phyloP scores from a whole-genome alignment of 2,329 filamentous ascomycete species.

The Colletotrichum tropicicola region DNA sequence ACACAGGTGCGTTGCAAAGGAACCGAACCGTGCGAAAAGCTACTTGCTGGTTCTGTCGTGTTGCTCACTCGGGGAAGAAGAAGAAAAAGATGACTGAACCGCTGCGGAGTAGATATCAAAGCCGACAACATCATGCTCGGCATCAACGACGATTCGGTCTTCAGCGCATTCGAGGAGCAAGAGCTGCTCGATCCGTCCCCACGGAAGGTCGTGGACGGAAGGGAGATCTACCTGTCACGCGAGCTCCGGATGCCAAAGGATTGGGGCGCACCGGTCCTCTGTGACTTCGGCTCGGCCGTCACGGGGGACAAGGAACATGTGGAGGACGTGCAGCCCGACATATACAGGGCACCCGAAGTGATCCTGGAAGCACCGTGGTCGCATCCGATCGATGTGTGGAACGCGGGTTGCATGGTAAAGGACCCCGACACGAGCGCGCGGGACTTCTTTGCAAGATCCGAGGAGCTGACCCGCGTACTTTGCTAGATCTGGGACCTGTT shows the following conservation, averaged over 20 bases:
- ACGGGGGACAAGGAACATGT: conserved; percentile 43
- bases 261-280: conserved; percentile 48
- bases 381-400: conserved; percentile 61
- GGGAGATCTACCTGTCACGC: conserved; percentile 52
- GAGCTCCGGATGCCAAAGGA: conserved; percentile 43
- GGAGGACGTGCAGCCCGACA: conserved; percentile 48
- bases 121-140: conserved; percentile 47
- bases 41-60: too few species aligned
- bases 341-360: conserved; percentile 55
- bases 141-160: conserved; percentile 49
- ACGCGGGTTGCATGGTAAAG: conserved; percentile 35
- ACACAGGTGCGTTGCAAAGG: conserved; percentile 47
- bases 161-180: conserved; percentile 45
- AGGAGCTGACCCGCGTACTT: too few species aligned
- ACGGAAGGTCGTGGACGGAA: conserved; percentile 49
- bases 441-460: too few species aligned
- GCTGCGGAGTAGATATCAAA: conserved; percentile 41
- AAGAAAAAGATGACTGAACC: not conserved
- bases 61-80: too few species aligned
- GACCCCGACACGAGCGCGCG: too few species aligned
- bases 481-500: conserved; percentile 61
- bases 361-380: conserved; percentile 55
- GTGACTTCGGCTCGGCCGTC: conserved; percentile 59
- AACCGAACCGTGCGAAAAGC: too few species aligned
- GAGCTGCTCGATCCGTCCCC: conserved; percentile 50